Percentiles rank a stretch among this genome's conserved stretches.
phyloP scores from a whole-genome alignment of 164 flowering plant genomes.

The Saururus chinensis region DNA sequence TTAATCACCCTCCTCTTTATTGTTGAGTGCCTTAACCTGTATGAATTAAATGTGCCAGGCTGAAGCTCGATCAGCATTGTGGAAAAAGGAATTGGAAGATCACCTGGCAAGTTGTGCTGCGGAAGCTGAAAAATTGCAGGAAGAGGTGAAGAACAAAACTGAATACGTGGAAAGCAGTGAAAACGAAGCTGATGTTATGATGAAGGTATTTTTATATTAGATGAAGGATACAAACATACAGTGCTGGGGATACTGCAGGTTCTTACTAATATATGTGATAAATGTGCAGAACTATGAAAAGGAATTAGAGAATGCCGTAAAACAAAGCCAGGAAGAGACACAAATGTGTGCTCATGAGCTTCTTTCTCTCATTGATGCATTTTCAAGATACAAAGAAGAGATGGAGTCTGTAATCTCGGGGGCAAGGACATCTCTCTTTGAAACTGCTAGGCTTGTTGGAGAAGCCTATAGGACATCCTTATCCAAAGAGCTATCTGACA shows the following conservation, averaged over 20 bases:
- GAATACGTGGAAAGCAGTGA: slow-evolving; percentile 33
- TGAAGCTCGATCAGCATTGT: slow-evolving; percentile 36
- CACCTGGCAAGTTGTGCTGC: slow-evolving; percentile 33
- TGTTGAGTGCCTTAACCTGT: neutral
- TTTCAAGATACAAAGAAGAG: slow-evolving; percentile 59
- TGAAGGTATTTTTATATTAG: slow-evolving; percentile 31
- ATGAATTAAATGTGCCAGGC: slow-evolving; percentile 23
- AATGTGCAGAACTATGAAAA: slow-evolving; percentile 30
- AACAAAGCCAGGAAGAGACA: slow-evolving; percentile 46
- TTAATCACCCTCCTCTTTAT: neutral
- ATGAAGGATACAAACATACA: neutral
- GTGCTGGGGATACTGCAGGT: neutral
- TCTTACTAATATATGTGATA: slow-evolving; percentile 1
- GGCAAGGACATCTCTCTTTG: slow-evolving; percentile 37
- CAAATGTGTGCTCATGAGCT: slow-evolving; percentile 52
- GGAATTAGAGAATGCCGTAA: slow-evolving; percentile 39
- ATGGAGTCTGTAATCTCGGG: slow-evolving; percentile 35
- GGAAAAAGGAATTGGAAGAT: slow-evolving; percentile 55
- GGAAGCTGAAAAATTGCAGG: slow-evolving; percentile 38
- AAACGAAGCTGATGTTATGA: slow-evolving; percentile 46
- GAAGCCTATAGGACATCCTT: slow-evolving; percentile 35
- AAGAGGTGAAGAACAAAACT: slow-evolving; percentile 37
- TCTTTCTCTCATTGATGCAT: slow-evolving; percentile 46
- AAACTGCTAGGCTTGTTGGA: slow-evolving; percentile 36
- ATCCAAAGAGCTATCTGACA: slow-evolving; percentile 7